Conservation (phyloP, 1,139 yeast species). For the Yamadazyma trypodendri region DNA sequence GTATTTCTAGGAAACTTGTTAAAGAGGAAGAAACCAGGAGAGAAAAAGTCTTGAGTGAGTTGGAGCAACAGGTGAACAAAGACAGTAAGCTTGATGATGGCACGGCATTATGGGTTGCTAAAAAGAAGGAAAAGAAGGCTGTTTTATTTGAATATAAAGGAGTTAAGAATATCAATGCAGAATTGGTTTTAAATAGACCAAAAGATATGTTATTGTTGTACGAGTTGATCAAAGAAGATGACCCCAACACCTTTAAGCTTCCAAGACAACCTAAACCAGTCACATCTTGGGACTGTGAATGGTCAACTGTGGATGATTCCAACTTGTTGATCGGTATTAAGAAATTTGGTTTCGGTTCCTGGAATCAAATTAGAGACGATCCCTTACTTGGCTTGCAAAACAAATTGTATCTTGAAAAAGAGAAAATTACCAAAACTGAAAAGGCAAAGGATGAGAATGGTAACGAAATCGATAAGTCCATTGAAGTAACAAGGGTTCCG, state of each 20-base stretch:
- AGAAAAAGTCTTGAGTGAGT: slow-evolving; percentile 49
- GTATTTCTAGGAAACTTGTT: slow-evolving; percentile 60
- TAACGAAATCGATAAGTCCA: slow-evolving; percentile 10
- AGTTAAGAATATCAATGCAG: slow-evolving; percentile 90
- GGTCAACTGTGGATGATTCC: slow-evolving; percentile 83
- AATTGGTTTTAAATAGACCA: slow-evolving; percentile 78
- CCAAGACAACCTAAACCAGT: slow-evolving; percentile 73
- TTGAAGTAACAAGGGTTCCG: slow-evolving; percentile 56
- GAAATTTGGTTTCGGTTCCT: slow-evolving; percentile 94
- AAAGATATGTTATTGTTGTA: slow-evolving; percentile 71
- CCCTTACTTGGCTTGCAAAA: slow-evolving; percentile 86
- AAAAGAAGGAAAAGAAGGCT: slow-evolving; percentile 80
- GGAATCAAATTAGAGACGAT: slow-evolving; percentile 93
- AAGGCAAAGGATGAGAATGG: slow-evolving; percentile 12
- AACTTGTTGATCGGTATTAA: slow-evolving; percentile 83
- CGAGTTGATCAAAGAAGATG: slow-evolving; percentile 55
- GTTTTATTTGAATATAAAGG: slow-evolving; percentile 86
- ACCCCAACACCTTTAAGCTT: slow-evolving; percentile 58
- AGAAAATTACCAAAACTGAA: slow-evolving; percentile 13
- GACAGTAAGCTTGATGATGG: slow-evolving; percentile 36
- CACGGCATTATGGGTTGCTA: slow-evolving; percentile 52
- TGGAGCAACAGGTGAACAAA: slow-evolving; percentile 58
- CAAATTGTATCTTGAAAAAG: slow-evolving; percentile 64
- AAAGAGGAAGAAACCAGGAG: slow-evolving; percentile 68
- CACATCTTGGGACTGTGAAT: slow-evolving; percentile 86